These are phyloP conservation scores for Cucurbitaria berberidis DNA, from an alignment of 2,329 filamentous ascomycete species.

Conservation along the genomic window DNA sequence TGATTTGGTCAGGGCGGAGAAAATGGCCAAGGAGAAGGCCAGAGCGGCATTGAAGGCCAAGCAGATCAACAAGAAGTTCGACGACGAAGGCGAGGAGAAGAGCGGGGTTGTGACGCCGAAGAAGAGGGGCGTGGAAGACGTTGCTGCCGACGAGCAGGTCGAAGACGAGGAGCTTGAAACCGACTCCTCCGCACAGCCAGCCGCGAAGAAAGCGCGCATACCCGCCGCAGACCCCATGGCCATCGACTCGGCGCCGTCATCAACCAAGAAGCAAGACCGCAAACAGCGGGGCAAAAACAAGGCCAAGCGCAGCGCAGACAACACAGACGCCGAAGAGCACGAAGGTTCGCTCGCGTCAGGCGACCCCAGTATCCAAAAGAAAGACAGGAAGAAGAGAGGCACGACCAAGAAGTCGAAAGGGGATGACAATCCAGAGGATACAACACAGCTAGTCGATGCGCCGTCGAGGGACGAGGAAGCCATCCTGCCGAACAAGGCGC, in stretches of 20 bases:
- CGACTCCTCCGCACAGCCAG: constrained; percentile 9
- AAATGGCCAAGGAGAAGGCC: constrained; percentile 45
- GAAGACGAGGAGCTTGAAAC: constrained; percentile 22
- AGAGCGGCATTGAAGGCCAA: constrained; percentile 29
- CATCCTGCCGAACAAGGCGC: constrained; percentile 10
- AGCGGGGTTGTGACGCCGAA: constrained; percentile 20
- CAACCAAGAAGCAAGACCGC: not conserved
- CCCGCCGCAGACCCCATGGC: constrained; percentile 13
- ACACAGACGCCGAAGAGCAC: not conserved
- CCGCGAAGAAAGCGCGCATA: constrained; percentile 16
- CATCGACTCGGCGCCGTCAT: constrained; percentile 8
- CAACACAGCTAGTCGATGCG: constrained; percentile 5
- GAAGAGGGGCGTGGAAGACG: constrained; percentile 37
- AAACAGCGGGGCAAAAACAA: constrained; percentile 2
- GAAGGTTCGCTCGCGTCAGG: not conserved
- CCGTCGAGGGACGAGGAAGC: constrained; percentile 13
- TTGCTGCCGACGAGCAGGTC: constrained; percentile 13
- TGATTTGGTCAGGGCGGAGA: constrained; percentile 49
- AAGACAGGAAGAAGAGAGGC: not conserved
- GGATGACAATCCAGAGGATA: not conserved
- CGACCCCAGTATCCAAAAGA: constrained; percentile 5
- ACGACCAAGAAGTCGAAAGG: constrained; percentile 1
- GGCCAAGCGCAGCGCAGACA: constrained; percentile 1
- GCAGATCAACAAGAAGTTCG: constrained; percentile 37
- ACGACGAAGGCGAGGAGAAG: constrained; percentile 32